Evolutionary conservation across 1,284 basidiomycete species (phyloP), one percentile per base, ranked within the genome.

Genomic region (Cutaneotrichosporon arboriforme): DNA sequence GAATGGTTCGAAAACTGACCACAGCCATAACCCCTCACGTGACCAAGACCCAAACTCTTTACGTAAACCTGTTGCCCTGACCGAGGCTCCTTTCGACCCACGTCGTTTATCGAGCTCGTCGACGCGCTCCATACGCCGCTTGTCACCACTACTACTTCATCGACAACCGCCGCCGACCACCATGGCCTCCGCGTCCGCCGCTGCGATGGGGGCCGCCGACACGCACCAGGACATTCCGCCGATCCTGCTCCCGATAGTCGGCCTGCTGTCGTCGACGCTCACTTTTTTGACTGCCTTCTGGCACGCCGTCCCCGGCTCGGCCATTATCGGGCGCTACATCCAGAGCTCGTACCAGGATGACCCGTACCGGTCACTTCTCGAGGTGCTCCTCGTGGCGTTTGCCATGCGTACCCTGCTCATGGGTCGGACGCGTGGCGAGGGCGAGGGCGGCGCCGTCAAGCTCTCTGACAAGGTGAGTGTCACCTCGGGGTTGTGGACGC

Each of bases 251-350:
- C 68, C 70, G 7, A 17, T 73, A 34, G 52, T 74, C 40, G 51
- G 60, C 18, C 49, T 68, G 52, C 61, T 74, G 33, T 64, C 66
- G 1, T 59, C 63, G 14, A 43, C 59, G 8, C 57, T 72, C 44
- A 44, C 59, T 37, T 60, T 57, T 26, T 35, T 70, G 12, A 52
- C 59, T 21, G 35, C 58, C 21, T 37, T 58, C n/a, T 69, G 77
- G 57, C 62, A 71, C 39, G 61, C 67, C 52, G 77, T 96, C 26
- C 93, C 92, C 3, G 92, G 93, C 47, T 93, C 90, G 15, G 84
- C 88, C 9, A 90, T 97, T 67, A 76, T 96, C 59, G 81, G 87
- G 52, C 88, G 92, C 65, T 97, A 97, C 75, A 87, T 96, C 76
- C 86, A 83, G 74, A 76, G 73, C 37, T 77, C 75, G 83, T 91